These are phyloP conservation scores for Rosa chinensis DNA, from an alignment of 306 rosid species.

Conservation along the genomic window DNA sequence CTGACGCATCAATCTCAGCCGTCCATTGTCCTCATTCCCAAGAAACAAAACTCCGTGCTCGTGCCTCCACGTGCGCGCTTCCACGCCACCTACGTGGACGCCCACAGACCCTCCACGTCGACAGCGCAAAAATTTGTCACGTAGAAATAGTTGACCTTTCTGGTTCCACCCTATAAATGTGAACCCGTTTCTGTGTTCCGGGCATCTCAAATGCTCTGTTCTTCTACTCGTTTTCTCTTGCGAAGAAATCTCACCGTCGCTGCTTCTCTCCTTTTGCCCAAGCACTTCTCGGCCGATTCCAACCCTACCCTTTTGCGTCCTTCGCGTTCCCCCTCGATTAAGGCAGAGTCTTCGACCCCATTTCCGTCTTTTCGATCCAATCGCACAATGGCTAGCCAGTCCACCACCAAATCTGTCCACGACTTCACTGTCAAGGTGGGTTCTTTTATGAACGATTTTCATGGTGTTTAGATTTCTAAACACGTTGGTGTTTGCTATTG, in stretches of 20 bases:
- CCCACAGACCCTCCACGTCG: background rate
- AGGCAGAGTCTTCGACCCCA: conserved; percentile 14
- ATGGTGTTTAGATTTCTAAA: no score
- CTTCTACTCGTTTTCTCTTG: conserved; percentile 34
- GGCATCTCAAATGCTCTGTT: conserved; percentile 33
- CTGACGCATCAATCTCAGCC: conserved; percentile 13
- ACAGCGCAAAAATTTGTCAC: background rate
- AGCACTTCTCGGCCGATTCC: conserved; percentile 10
- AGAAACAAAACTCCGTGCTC: no score
- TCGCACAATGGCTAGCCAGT: conserved; percentile 64
- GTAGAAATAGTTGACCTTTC: no score
- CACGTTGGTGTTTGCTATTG: no score
- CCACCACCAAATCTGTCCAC: conserved; percentile 44
- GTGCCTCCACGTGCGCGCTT: conserved; percentile 11
- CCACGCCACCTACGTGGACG: background rate
- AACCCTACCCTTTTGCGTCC: conserved; percentile 7
- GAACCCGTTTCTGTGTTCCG: no score
- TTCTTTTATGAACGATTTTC: no score
- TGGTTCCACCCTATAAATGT: background rate
- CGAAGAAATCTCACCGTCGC: conserved; percentile 18
- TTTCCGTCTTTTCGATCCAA: conserved; percentile 19
- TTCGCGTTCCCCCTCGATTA: conserved; percentile 14
- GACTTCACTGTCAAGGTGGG: conserved; percentile 71
- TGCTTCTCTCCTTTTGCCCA: conserved; percentile 15
- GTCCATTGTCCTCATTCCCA: background rate